A percentile compares a stretch with the other conserved stretches of the same genome.
Conservation (phyloP, 805 yeast species). For the Novakomyces olei region DNA sequence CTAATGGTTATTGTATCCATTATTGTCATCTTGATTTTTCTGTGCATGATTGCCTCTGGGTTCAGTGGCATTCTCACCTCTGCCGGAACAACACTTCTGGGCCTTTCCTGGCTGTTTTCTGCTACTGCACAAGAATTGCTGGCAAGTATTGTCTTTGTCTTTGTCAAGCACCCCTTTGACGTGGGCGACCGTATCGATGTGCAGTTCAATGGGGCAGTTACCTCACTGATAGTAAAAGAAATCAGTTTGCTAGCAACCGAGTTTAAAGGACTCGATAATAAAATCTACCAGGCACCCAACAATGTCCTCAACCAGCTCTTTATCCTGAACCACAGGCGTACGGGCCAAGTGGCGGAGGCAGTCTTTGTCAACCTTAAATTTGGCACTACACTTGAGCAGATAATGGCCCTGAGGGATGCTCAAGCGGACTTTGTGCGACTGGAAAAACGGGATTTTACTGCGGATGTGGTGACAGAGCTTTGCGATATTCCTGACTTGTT, state of each 20-base stretch:
- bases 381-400: slow-evolving; percentile 16
- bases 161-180: slow-evolving; percentile 23
- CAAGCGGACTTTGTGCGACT: slow-evolving; percentile 14
- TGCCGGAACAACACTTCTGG: slow-evolving; percentile 19
- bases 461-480: slow-evolving; percentile 15
- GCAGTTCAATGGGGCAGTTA: slow-evolving; percentile 11
- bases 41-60: slow-evolving; percentile 21
- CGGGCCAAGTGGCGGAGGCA: slow-evolving; percentile 11
- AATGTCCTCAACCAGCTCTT: slow-evolving; percentile 17
- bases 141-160: slow-evolving; percentile 19
- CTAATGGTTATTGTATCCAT: slow-evolving; percentile 15
- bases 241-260: slow-evolving; percentile 18
- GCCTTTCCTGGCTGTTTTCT: slow-evolving; percentile 19
- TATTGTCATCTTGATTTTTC: slow-evolving; percentile 17
- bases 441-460: slow-evolving; percentile 18
- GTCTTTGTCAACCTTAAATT: slow-evolving; percentile 11
- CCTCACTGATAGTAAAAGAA: slow-evolving; percentile 13
- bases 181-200: slow-evolving; percentile 19
- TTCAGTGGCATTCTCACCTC: slow-evolving; percentile 21
- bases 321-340: slow-evolving; percentile 19
- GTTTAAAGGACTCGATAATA: slow-evolving; percentile 13
- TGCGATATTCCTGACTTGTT: slow-evolving; percentile 17
- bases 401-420: slow-evolving; percentile 14
- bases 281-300: slow-evolving; percentile 18
- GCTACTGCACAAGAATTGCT: slow-evolving; percentile 19